phyloP scores from a whole-genome alignment of 2,329 filamentous ascomycete genomes.

The Zalaria sp. region DNA sequence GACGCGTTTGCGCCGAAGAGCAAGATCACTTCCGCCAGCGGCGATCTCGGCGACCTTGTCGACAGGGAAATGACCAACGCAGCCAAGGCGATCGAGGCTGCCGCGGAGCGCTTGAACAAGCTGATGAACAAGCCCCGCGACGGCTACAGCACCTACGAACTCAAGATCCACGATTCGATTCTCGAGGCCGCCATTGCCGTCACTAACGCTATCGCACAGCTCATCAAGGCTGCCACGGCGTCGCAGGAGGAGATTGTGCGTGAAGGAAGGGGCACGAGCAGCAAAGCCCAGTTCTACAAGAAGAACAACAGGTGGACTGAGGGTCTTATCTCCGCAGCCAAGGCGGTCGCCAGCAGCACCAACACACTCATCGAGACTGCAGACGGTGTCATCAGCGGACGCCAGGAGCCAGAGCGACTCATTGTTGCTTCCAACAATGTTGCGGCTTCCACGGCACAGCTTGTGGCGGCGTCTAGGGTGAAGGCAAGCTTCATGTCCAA shows the following conservation, averaged over 20 bases:
- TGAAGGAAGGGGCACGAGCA: slow-evolving; percentile 70
- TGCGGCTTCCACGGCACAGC: slow-evolving; percentile 86
- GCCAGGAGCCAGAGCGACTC: slow-evolving; percentile 89
- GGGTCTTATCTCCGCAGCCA: slow-evolving; percentile 90
- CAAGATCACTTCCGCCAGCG: slow-evolving; percentile 63
- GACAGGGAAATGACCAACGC: slow-evolving; percentile 86
- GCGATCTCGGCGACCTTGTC: slow-evolving; percentile 84
- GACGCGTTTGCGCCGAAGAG: slow-evolving; percentile 85
- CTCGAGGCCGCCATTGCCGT: slow-evolving; percentile 86
- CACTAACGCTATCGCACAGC: slow-evolving; percentile 80
- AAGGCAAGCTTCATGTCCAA: slow-evolving; percentile 98
- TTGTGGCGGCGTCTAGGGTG: slow-evolving; percentile 87
- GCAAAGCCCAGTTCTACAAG: slow-evolving; percentile 80
- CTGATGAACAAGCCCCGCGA: slow-evolving; percentile 94
- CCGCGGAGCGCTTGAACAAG: slow-evolving; percentile 76
- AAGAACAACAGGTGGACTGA: slow-evolving; percentile 99
- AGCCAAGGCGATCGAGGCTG: slow-evolving; percentile 87
- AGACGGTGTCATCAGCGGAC: slow-evolving; percentile 81
- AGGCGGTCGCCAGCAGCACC: slow-evolving; percentile 85
- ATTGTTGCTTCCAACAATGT: slow-evolving; percentile 98
- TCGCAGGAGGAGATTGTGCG: slow-evolving; percentile 96
- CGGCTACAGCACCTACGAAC: slow-evolving; percentile 87
- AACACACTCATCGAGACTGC: slow-evolving; percentile 97
- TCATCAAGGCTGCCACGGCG: slow-evolving; percentile 87
- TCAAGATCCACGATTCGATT: slow-evolving; percentile 91